Evolutionary conservation across 192 early-diverging fungal species (phyloP).

Genomic region (Coemansia sp.): DNA sequence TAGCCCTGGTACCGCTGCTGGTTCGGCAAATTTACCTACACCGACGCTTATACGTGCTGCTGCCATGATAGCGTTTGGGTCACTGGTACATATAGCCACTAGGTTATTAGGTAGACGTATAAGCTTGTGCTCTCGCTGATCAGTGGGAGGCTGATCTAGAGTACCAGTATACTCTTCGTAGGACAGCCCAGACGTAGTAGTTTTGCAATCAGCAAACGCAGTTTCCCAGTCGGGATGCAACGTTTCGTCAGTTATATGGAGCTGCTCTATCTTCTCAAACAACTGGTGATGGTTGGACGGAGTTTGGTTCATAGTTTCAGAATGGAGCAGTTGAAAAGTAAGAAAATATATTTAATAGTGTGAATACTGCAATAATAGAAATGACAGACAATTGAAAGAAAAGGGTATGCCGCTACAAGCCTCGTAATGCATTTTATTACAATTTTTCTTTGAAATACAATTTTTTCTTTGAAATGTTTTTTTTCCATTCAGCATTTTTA

Average conservation of each 20-base stretch:
- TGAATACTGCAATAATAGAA: no score
- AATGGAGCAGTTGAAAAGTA: background rate
- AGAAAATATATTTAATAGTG: background rate
- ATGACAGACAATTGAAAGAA: no score
- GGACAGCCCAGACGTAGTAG: background rate
- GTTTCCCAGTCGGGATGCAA: background rate
- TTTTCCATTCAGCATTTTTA: no score
- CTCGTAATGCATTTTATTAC: no score
- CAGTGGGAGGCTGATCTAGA: constrained; percentile 56
- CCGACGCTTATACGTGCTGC: constrained; percentile 61
- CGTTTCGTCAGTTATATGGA: background rate
- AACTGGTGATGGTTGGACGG: no score
- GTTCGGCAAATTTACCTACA: constrained; percentile 62
- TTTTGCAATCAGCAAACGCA: background rate
- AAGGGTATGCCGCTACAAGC: no score
- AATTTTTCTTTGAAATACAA: no score
- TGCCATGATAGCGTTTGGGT: constrained; percentile 51
- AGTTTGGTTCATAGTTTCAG: background rate
- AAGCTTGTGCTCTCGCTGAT: constrained; percentile 60
- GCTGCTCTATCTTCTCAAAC: no score
- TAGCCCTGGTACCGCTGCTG: constrained; percentile 60
- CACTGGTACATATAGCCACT: constrained; percentile 59
- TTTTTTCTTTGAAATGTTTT: no score
- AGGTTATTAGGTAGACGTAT: constrained; percentile 60
- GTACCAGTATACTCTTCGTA: constrained; percentile 32